Conservation (phyloP, 2,329 filamentous ascomycete species). For the Pseudogymnoascus sp. region DNA sequence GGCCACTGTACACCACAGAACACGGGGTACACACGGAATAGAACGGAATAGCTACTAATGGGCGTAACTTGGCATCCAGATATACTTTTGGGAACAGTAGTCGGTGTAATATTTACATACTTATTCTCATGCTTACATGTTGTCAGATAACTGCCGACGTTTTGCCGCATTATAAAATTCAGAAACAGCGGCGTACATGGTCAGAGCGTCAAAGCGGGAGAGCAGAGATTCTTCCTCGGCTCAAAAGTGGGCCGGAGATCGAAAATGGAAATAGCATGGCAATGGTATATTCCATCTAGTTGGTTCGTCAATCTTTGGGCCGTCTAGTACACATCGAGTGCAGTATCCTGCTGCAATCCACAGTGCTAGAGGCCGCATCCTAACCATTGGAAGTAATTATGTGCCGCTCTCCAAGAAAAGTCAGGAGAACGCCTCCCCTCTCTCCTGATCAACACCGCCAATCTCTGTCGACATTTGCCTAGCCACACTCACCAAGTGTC, state of each 20-base stretch:
- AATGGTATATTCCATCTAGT: not conserved
- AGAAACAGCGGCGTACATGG: not conserved
- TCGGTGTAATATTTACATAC: not conserved
- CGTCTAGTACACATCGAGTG: not conserved
- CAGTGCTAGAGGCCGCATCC: not conserved
- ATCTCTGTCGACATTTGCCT: not conserved
- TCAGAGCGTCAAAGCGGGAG: not conserved
- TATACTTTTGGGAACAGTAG: not conserved
- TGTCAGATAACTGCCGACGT: not conserved
- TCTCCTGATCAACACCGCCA: constrained; percentile 3
- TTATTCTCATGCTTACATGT: not conserved
- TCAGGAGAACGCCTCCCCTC: not conserved
- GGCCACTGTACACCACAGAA: not conserved
- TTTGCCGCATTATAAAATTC: not conserved
- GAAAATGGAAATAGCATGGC: not conserved
- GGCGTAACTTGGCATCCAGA: not conserved
- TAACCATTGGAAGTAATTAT: not conserved
- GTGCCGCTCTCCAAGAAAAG: not conserved
- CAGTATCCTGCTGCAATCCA: not conserved
- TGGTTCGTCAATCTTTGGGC: not conserved
- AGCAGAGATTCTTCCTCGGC: not conserved
- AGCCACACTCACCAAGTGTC: not conserved
- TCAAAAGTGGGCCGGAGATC: not conserved
- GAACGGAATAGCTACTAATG: not conserved
- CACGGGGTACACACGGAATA: not conserved